A percentile compares a stretch with the other conserved stretches of the same genome.
Evolutionary conservation across 2,329 filamentous ascomycete species (phyloP).

Genomic region (Monilinia fructigena): DNA sequence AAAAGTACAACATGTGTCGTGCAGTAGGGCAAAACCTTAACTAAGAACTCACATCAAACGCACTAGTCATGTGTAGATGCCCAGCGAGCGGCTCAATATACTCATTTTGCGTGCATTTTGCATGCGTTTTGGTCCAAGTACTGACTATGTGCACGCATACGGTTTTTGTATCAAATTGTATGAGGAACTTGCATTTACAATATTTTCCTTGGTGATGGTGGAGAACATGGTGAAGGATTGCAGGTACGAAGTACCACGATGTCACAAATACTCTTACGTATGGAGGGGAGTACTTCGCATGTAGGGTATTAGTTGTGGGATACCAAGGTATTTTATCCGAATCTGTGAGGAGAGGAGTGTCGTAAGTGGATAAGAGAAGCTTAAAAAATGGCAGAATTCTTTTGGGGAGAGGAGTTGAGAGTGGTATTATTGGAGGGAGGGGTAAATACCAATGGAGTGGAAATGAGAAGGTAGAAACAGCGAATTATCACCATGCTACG

Average conservation of each 20-base stretch:
- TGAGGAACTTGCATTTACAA: background rate
- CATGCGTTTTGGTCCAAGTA: no score
- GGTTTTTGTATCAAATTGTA: conserved; percentile 1
- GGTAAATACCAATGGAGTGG: background rate
- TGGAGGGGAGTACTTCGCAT: background rate
- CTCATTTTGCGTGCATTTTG: no score
- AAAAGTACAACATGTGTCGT: conserved; percentile 4
- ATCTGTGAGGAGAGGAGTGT: background rate
- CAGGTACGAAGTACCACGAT: background rate
- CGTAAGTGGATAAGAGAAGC: background rate
- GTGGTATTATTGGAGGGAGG: background rate
- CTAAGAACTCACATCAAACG: no score
- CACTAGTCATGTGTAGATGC: conserved; percentile 15
- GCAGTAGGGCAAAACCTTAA: conserved; percentile 8
- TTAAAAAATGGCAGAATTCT: conserved; percentile 3
- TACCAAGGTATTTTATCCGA: background rate
- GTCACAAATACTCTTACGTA: background rate
- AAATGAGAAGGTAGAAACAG: background rate
- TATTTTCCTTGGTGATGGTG: background rate
- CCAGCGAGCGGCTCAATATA: conserved; percentile 10
- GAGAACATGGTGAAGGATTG: background rate
- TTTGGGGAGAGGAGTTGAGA: background rate
- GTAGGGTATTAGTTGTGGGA: background rate
- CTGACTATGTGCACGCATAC: background rate
- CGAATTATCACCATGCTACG: background rate